A percentile compares a stretch with the other conserved stretches of the same genome.
These are phyloP conservation scores for Aspergillus cavernicola DNA, from an alignment of 495 filamentous ascomycete genomes.

Conservation along the genomic window DNA sequence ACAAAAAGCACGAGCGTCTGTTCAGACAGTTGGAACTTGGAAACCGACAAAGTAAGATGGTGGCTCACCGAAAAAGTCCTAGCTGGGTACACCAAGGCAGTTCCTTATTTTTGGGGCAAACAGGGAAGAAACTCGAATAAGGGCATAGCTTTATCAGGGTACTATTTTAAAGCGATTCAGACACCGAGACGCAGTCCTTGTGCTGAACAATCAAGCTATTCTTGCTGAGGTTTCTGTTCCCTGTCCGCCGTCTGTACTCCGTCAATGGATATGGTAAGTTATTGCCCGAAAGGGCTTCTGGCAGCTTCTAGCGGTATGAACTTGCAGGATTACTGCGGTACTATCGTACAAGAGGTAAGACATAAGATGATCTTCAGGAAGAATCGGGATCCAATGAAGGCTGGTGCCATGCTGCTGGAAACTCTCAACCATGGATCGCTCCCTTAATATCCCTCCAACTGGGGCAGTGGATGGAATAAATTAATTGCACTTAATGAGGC, in stretches of 20 bases:
- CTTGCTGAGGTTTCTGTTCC: too few species aligned
- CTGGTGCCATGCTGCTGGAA: slow-evolving; percentile 26
- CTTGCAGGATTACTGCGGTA: not conserved
- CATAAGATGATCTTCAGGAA: slow-evolving; percentile 20
- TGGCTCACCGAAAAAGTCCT: not conserved
- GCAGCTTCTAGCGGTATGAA: not conserved
- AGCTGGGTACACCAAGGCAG: not conserved
- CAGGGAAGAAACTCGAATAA: too few species aligned
- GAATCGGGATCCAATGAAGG: slow-evolving; percentile 23
- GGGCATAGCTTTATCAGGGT: too few species aligned
- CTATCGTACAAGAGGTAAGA: slow-evolving; percentile 5
- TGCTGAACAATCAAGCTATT: too few species aligned
- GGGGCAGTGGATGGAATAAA: slow-evolving; percentile 14
- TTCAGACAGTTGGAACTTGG: slow-evolving; percentile 20
- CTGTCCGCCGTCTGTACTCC: too few species aligned
- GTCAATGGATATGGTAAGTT: too few species aligned
- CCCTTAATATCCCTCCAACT: slow-evolving; percentile 18
- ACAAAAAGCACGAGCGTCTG: slow-evolving; percentile 22
- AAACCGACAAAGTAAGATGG: too few species aligned
- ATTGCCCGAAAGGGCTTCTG: not conserved
- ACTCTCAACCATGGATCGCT: slow-evolving; percentile 17
- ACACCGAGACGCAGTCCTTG: too few species aligned
- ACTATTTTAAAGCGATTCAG: too few species aligned
- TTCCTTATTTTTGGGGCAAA: not conserved
- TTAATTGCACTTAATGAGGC: slow-evolving; percentile 1